Base-by-base conservation (phyloP, 352 stramenopile species). In the Phytopythium sindhum region DNA sequence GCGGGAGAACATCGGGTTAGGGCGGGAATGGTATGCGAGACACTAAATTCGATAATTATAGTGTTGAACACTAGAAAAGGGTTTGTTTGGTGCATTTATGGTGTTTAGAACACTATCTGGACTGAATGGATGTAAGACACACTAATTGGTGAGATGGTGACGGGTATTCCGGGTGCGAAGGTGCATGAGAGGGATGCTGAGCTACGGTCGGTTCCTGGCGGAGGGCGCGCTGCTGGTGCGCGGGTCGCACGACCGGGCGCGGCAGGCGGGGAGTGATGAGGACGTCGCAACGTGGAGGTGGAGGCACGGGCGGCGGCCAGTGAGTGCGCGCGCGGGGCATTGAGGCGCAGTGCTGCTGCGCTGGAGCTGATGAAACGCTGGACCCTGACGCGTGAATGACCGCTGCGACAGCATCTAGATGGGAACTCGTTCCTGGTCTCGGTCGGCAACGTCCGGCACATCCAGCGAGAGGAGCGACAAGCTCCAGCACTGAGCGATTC, bases 351-450 rank as follows among this genome's bases (percentile, higher is more conserved):
- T n/a, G n/a, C n/a, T n/a, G n/a, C n/a, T n/a, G n/a, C n/a, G n/a
- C n/a, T n/a, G n/a, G n/a, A n/a, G n/a, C n/a, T n/a, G n/a, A n/a
- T n/a, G n/a, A n/a, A n/a, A n/a, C n/a, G n/a, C 51, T 57, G 21
- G 21, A 33, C 52, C 14, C 29, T 59, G 31, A 24, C 28, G 41
- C 55, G n/a, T 37, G 45, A 3, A 31, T 37, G 15, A 53, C 35
- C 42, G 19, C 7, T 42, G 35, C 24, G 10, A 33, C 63, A 90
- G 82, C 73, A 90, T 56, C 66, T 91, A 64, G 62, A 70, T 12
- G 86, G 86, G 41, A 80, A 89, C 50, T 73, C 78, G 37, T 95
- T 79, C 39, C 74, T 95, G 11, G 79, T 90, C 1, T 92, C 86
- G 11, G 70, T 57, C 39, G 75, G 66, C 3, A 90, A 91, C 33